Percentiles rank a stretch among this genome's conserved stretches.
Conservation (phyloP, 345 rosid genomes). For the Corymbia maculata region DNA sequence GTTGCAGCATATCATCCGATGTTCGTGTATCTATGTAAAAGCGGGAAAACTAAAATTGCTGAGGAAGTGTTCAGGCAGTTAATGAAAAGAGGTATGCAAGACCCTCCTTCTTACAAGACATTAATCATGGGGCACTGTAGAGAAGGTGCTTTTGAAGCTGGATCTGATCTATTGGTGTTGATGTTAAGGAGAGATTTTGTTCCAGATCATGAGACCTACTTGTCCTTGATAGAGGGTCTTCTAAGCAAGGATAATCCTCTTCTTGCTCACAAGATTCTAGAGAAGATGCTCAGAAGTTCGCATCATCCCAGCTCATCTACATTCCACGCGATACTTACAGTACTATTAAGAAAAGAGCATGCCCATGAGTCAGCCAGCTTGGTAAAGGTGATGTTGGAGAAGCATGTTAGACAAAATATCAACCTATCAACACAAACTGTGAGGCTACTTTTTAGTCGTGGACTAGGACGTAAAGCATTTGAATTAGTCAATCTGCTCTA, state of each 20-base stretch:
- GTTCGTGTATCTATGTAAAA: constrained; percentile 57
- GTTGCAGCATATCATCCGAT: constrained; percentile 77
- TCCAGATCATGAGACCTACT: constrained; percentile 57
- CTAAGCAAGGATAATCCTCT: constrained; percentile 45
- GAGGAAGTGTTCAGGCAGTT: constrained; percentile 72
- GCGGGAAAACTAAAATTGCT: constrained; percentile 59
- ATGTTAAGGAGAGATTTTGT: constrained; percentile 63
- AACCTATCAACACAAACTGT: constrained; percentile 48
- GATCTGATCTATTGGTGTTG: constrained; percentile 50
- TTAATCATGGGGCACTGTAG: constrained; percentile 68
- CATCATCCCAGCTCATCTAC: constrained; percentile 48
- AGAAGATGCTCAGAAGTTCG: constrained; percentile 68
- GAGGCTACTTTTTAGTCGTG: constrained; percentile 33
- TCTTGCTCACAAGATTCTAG: constrained; percentile 47
- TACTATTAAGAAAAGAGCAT: constrained; percentile 37
- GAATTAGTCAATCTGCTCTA: constrained; percentile 35
- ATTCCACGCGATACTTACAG: constrained; percentile 47
- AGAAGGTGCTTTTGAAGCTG: constrained; percentile 53
- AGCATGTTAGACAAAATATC: constrained; percentile 39
- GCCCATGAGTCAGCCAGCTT: constrained; percentile 45
- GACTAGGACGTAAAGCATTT: constrained; percentile 41
- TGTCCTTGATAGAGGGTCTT: constrained; percentile 45
- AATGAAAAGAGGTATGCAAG: constrained; percentile 72
- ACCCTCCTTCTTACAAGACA: constrained; percentile 57
- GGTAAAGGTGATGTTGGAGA: constrained; percentile 50